phyloP scores from a whole-genome alignment of 495 filamentous ascomycete genomes.

The Xylona heveae region DNA sequence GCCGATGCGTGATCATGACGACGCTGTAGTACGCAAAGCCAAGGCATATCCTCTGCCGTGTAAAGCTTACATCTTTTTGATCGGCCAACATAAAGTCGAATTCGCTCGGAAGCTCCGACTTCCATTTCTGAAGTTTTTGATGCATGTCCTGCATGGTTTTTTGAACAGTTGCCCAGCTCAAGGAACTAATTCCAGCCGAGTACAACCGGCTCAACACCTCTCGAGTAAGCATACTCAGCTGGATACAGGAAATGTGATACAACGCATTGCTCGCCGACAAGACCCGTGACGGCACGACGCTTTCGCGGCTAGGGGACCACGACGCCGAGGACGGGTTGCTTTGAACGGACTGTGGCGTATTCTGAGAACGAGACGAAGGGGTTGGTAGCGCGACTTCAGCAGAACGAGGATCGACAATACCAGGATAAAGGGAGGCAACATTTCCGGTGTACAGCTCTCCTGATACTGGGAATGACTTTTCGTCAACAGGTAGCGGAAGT shows the following conservation, averaged over 20 bases:
- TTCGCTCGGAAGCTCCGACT: conserved; percentile 23
- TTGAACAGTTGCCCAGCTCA: conserved; percentile 39
- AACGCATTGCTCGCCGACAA: conserved; percentile 18
- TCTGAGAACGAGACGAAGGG: too few species aligned
- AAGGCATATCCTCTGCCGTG: conserved; percentile 14
- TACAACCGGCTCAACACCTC: conserved; percentile 37
- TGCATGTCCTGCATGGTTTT: conserved; percentile 29
- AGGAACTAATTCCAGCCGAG: conserved; percentile 26
- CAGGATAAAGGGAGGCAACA: too few species aligned
- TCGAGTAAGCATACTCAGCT: conserved; percentile 29
- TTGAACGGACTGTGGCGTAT: too few species aligned
- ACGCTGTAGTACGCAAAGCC: conserved; percentile 33
- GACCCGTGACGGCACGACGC: too few species aligned
- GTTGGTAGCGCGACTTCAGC: too few species aligned
- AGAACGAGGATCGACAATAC: too few species aligned
- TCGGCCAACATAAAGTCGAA: conserved; percentile 21
- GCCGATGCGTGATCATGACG: conserved; percentile 36
- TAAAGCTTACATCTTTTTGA: conserved; percentile 8
- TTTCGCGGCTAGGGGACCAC: too few species aligned
- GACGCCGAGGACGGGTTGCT: too few species aligned
- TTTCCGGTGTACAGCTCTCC: too few species aligned
- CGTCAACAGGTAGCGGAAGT: conserved; percentile 31
- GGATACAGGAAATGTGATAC: conserved; percentile 26
- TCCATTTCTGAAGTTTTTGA: conserved; percentile 31
- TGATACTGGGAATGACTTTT: conserved; percentile 27